Conservation (phyloP, 176 grass and related monocot genomes). For the Metroxylon sagu region DNA sequence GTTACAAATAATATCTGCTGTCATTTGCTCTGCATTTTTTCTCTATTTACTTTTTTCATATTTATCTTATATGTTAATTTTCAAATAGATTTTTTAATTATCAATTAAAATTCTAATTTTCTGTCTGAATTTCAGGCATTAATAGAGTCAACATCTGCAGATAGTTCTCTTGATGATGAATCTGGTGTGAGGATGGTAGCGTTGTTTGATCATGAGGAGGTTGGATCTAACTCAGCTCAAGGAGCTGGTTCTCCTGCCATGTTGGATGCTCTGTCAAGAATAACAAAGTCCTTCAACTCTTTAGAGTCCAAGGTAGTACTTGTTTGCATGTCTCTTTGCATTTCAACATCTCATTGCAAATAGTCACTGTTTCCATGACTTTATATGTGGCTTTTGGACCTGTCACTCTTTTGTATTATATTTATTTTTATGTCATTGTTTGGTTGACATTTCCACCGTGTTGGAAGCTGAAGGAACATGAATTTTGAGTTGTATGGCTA, state of each 20-base stretch:
- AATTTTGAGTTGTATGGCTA: too few species aligned
- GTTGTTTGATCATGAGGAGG: constrained; percentile 95
- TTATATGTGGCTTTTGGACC: too few species aligned
- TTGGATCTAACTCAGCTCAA: constrained; percentile 92
- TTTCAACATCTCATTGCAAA: too few species aligned
- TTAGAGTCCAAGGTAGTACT: constrained; percentile 48
- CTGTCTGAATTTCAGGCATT: constrained; percentile 47
- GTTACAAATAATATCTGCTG: background rate
- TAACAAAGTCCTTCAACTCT: constrained; percentile 65
- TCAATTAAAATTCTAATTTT: too few species aligned
- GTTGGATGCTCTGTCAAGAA: constrained; percentile 93
- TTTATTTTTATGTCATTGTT: too few species aligned
- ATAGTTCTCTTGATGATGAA: constrained; percentile 62
- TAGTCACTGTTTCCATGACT: too few species aligned
- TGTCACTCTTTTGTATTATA: too few species aligned
- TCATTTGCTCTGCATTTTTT: background rate
- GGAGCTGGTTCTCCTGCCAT: constrained; percentile 92
- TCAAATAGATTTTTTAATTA: too few species aligned
- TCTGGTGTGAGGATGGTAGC: constrained; percentile 86
- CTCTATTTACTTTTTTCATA: constrained; percentile 2
- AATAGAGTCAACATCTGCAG: constrained; percentile 59
- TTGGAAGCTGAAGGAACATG: too few species aligned
- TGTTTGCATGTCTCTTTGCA: too few species aligned
- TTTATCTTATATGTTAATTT: too few species aligned
- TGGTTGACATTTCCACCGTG: too few species aligned